Percentiles rank a stretch among this genome's conserved stretches.
Conservation (phyloP, 2,329 filamentous ascomycete species). For the Onygenales sp. region DNA sequence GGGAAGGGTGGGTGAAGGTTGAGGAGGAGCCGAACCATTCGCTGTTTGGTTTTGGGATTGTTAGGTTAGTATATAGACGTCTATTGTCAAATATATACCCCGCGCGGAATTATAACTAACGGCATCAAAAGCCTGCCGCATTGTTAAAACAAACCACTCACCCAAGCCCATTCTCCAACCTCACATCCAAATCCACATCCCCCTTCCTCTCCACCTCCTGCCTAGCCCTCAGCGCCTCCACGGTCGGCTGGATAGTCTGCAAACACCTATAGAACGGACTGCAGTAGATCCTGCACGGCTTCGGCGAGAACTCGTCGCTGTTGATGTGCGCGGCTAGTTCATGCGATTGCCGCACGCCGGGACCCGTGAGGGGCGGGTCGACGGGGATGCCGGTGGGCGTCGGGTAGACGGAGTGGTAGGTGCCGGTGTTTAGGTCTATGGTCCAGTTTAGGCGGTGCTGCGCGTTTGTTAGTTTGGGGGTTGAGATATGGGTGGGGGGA, state of each 20-base stretch:
- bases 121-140: no score
- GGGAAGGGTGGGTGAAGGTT: slow-evolving; percentile 73
- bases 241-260: slow-evolving; percentile 65
- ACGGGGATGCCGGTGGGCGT: slow-evolving; percentile 82
- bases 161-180: slow-evolving; percentile 46
- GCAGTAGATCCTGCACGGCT: slow-evolving; percentile 56
- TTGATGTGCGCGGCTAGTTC: slow-evolving; percentile 52
- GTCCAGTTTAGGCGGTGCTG: slow-evolving; percentile 88
- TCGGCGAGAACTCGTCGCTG: slow-evolving; percentile 22
- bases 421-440: slow-evolving; percentile 70
- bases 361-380: slow-evolving; percentile 76
- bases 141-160: slow-evolving; percentile 17
- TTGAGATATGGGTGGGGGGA: neutral
- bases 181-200: slow-evolving; percentile 29
- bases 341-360: slow-evolving; percentile 74
- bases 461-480: neutral
- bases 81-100: no score
- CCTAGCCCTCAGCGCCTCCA: slow-evolving; percentile 31
- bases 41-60: slow-evolving; percentile 28
- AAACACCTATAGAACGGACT: slow-evolving; percentile 82
- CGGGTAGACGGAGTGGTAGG: slow-evolving; percentile 62
- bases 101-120: no score
- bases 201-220: slow-evolving; percentile 23
- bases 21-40: slow-evolving; percentile 85
- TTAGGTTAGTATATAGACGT: no score